Evolutionary conservation across 148 eudicot species (phyloP), one percentile per base, ranked within the genome.

Genomic region (Persicaria maculosa): DNA sequence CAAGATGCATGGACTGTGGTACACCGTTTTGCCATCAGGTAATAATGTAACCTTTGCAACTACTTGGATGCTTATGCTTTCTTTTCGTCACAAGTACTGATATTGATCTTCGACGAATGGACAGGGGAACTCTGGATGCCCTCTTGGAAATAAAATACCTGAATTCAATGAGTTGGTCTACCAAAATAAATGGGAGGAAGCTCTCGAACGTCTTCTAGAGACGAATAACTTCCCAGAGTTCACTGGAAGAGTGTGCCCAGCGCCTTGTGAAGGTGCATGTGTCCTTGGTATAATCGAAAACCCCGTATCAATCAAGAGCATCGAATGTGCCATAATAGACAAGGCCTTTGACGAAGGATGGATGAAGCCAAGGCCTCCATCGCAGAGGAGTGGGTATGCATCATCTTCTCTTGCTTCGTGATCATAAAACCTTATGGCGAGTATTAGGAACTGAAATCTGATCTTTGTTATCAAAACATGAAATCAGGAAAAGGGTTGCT

Each of bases 21-120:
- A 94, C 97, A 62, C 97, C 98, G 43, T 94, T 94, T 81, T 91
- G 98, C 79, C 97, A 94, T 85, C 98, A 94, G 89, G 98, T 88
- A 10, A 55, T n/a, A 4, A 44, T 17, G 31, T 17, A 19, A 46
- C 14, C 4, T 40, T 7, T 15, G 6, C 14, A 70, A 44, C 11
- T n/a, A 10, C 40, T 7, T 64, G 17, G 8, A 64, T 64, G 36
- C 68, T 31, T 31, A 31, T 31, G 4, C 52, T 48, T 48, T 9
- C 3, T 11, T 59, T 22, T 22, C 40, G 9, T 59, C 14, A 19
- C 8, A 59, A 59, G 9, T 58, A 8, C 31, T 57, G 19, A 20
- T 17, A 22, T 9, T 12, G 5, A 71, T 45, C 59, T 7, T 77
- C 25, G 15, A 16, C 7, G 31, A 69, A 19, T 57, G 68, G 82